Evolutionary conservation across 2,329 filamentous ascomycete species (phyloP), one percentile per base, ranked within the genome.

Genomic region (Botrytis fragariae): DNA sequence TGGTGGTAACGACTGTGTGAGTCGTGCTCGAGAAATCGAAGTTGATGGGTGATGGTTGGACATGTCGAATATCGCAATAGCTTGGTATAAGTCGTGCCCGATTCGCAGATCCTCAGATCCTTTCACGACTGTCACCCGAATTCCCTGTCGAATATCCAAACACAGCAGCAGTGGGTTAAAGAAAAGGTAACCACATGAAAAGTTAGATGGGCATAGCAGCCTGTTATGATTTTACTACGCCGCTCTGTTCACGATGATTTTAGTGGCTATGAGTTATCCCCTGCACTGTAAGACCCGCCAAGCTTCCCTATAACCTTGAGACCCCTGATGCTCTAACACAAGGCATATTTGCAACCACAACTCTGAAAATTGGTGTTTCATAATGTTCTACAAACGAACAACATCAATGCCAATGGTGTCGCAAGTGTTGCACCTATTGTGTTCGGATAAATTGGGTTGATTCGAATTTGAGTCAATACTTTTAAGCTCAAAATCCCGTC

Each of bases 1-100:
- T 60, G 78, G 77, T 72, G 78, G 77, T 64, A 79, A 70, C 32
- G 75, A 74, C 48, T 77, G 77, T 60, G 74, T 63, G 3, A 79
- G 70, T 75, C 76, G 74, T n/a, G 71, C 74, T 48, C 73, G 74
- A 59, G 75, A 71, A 51, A 79, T 71, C 29, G 77, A 77, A 22
- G 67, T 62, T 20, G 70, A 70, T 70, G 74, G 76, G 48, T 57
- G 74, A 61, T 74, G 75, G 61, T 75, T 75, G 72, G 75, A 57
- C 77, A 78, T 78, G 37, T 68, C 39, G 62, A 59, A 61, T 61
- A 10, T 69, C n/a, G 51, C 25, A 29, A 22, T 69, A 61, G 61
- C n/a, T 61, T 44, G 18, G 54, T 59, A 61, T 44, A 69, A 61
- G 67, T 61, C 51, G 68, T 37, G 44, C 68, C 42, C 54, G 44